These are phyloP conservation scores for Coemansia sp. DNA, from an alignment of 192 early-diverging fungal species.

Conservation along the genomic window DNA sequence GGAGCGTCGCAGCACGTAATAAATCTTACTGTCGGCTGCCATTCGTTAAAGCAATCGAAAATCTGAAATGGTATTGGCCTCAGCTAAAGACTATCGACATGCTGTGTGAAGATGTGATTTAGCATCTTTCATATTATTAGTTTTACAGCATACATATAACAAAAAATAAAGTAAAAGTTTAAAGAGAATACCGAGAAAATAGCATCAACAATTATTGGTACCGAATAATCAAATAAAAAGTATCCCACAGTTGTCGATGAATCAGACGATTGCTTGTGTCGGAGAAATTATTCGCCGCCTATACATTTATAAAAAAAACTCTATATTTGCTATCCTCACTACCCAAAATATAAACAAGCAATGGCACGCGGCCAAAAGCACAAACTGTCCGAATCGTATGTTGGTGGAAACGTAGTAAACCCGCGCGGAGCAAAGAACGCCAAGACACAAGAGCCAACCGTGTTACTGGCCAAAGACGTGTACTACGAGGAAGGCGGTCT, in stretches of 20 bases:
- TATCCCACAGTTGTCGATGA: conserved; percentile 4
- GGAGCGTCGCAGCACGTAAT: too few relatives aligned
- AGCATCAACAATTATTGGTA: not conserved
- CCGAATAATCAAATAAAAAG: not conserved
- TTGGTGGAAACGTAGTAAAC: conserved; percentile 16
- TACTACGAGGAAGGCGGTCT: conserved; percentile 36
- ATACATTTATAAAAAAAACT: not conserved
- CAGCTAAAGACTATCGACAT: not conserved
- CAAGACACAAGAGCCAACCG: conserved; percentile 10
- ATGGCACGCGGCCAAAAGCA: conserved; percentile 21
- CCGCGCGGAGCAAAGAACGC: conserved; percentile 9
- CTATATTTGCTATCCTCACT: not conserved
- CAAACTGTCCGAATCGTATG: conserved; percentile 20
- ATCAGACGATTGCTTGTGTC: not conserved
- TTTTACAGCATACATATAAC: too few relatives aligned
- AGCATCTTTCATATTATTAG: too few relatives aligned
- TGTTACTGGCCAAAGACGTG: conserved; percentile 8
- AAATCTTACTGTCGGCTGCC: not conserved
- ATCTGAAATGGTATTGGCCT: not conserved
- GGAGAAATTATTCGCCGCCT: not conserved
- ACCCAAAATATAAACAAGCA: not conserved
- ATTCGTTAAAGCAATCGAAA: not conserved
- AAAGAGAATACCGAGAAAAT: too few relatives aligned
- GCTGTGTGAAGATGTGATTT: not conserved
- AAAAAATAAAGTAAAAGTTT: too few relatives aligned